These are phyloP conservation scores for Russula abietina DNA, from an alignment of 768 basidiomycete genomes.

Conservation along the genomic window DNA sequence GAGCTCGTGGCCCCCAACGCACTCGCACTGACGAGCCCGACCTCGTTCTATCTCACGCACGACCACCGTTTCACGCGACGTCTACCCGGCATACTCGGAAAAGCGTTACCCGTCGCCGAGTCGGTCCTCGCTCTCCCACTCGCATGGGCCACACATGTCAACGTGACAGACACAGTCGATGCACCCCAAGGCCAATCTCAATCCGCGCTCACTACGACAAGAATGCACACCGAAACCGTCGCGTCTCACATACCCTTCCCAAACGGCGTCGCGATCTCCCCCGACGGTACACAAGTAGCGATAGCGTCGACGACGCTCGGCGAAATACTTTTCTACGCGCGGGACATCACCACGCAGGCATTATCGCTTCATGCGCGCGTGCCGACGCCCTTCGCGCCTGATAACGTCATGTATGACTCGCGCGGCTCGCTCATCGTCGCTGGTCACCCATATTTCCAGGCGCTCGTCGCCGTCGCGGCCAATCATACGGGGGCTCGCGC, in stretches of 20 bases:
- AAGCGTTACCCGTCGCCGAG: constrained; percentile 49
- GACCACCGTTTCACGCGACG: constrained; percentile 67
- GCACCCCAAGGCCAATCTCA: neutral
- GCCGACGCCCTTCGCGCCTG: constrained; percentile 51
- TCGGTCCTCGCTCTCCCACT: constrained; percentile 51
- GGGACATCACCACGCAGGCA: constrained; percentile 40
- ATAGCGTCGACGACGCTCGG: constrained; percentile 49
- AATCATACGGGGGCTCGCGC: constrained; percentile 38
- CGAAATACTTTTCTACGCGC: constrained; percentile 46
- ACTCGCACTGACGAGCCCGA: constrained; percentile 56
- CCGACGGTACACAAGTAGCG: constrained; percentile 43
- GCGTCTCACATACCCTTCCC: constrained; percentile 54
- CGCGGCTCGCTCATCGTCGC: constrained; percentile 47
- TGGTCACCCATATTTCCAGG: constrained; percentile 61
- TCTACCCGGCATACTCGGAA: constrained; percentile 44
- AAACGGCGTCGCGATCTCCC: constrained; percentile 62
- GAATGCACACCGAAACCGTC: constrained; percentile 17
- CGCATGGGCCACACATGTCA: constrained; percentile 53
- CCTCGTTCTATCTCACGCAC: constrained; percentile 66
- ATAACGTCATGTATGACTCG: constrained; percentile 55
- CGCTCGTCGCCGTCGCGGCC: constrained; percentile 41
- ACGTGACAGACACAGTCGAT: constrained; percentile 24
- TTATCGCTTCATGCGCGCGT: constrained; percentile 39
- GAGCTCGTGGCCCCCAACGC: constrained; percentile 63
- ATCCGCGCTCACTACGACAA: constrained; percentile 31